A percentile compares a stretch with the other conserved stretches of the same genome.
Conservation (phyloP, 2,329 filamentous ascomycete species). For the Aspergillus ibericus region DNA sequence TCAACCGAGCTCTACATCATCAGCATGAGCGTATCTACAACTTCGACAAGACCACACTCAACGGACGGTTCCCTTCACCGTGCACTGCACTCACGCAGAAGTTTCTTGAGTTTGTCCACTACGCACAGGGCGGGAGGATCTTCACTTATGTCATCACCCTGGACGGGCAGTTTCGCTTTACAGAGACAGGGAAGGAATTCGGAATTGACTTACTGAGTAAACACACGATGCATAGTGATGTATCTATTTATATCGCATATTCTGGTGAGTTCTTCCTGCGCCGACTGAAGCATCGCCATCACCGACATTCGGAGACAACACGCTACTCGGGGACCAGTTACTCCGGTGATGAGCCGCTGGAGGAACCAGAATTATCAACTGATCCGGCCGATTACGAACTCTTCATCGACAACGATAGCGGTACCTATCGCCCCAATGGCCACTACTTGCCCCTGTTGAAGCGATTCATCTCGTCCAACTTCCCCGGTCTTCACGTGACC, state of each 20-base stretch:
- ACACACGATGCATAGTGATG: constrained; percentile 95
- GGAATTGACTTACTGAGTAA: constrained; percentile 91
- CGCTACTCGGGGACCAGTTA: constrained; percentile 36
- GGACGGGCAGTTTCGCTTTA: constrained; percentile 84
- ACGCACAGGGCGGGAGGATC: constrained; percentile 78
- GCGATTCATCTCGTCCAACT: constrained; percentile 67
- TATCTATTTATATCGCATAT: constrained; percentile 85
- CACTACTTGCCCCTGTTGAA: constrained; percentile 70
- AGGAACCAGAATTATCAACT: constrained; percentile 49
- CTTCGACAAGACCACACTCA: constrained; percentile 73
- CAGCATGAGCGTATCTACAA: constrained; percentile 90
- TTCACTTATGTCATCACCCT: constrained; percentile 92
- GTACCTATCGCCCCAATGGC: constrained; percentile 87
- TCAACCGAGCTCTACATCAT: constrained; percentile 84
- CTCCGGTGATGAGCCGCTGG: constrained; percentile 29
- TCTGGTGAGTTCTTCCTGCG: constrained; percentile 92
- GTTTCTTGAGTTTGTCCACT: constrained; percentile 83
- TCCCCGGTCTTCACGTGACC: constrained; percentile 73
- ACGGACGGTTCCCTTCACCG: constrained; percentile 66
- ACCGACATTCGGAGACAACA: constrained; percentile 29
- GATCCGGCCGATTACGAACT: constrained; percentile 72
- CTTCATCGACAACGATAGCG: constrained; percentile 91
- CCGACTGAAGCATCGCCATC: constrained; percentile 56
- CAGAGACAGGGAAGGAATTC: constrained; percentile 93
- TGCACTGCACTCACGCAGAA: constrained; percentile 71